Percentiles rank a stretch among this genome's conserved stretches.
Evolutionary conservation across 192 early-diverging fungal genomes (phyloP).

Genomic region (Coemansia umbellata): DNA sequence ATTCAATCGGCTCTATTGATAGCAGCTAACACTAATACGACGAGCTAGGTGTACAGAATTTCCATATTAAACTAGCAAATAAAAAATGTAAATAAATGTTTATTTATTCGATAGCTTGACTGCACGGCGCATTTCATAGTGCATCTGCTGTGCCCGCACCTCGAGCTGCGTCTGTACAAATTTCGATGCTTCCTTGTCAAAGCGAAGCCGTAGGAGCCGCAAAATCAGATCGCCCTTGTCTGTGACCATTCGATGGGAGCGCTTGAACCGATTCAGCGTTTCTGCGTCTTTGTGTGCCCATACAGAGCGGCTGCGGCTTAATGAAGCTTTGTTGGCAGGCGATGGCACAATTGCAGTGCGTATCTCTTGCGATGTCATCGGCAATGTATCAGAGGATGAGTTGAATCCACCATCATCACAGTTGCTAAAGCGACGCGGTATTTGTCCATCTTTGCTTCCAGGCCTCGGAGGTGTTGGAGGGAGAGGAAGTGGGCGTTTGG

Average conservation of each 20-base stretch:
- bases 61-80: no score
- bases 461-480: conserved; percentile 4
- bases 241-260: conserved; percentile 39
- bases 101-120: conserved; percentile 4
- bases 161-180: conserved; percentile 49
- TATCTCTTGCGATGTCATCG: conserved; percentile 18
- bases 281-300: conserved; percentile 52
- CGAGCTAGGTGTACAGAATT: no score
- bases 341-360: conserved; percentile 29
- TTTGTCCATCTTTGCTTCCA: neutral
- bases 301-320: conserved; percentile 48
- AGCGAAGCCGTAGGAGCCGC: conserved; percentile 43
- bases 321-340: conserved; percentile 7
- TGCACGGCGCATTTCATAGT: conserved; percentile 46
- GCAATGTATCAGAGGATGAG: conserved; percentile 35
- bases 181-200: conserved; percentile 41
- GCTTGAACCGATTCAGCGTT: conserved; percentile 22
- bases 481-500: neutral
- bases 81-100: no score
- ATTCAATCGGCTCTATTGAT: neutral
- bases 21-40: no score
- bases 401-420: conserved; percentile 6
- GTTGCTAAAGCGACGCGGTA: conserved; percentile 8
- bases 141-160: conserved; percentile 41
- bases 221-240: conserved; percentile 48